Evolutionary conservation across 805 yeast species (phyloP), one percentile per base, ranked within the genome.

Genomic region (Candida boidinii): DNA sequence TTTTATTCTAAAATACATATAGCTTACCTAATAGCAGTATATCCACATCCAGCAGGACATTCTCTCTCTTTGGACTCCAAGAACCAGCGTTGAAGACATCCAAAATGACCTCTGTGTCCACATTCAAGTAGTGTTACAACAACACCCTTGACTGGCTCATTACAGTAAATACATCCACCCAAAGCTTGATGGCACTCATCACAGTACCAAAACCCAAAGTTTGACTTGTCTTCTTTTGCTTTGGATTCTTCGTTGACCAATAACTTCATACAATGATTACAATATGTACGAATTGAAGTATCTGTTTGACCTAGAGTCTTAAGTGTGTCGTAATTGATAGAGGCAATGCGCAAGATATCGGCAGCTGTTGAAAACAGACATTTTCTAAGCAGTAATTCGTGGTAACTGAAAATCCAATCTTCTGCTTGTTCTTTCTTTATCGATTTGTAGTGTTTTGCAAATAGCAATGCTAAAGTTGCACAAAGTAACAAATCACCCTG

Each of bases 61-160:
- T 74, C 84, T 3, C 57, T 48, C 63, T 79, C 76, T 12, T 61
- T 64, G 24, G 72, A 78, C 2, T 69, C 76, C 15, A 77, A 51
- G 46, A 83, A 77, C 96, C 96, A 90, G 23, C 70, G 66, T 38
- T 68, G 66, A 47, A 86, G 60, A 60, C 97, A 90, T 3, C 76
- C 78, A 48, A 75, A 75, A 57, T 90, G 97, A 1, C 90, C 87
- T 36, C 76, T 66, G 54, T 90, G 97, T 0, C 96, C 96, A 61
- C 97, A 90, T 17, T 62, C 69, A 31, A 81, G 52, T 39, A 64
- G 58, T 39, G 61, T 69, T 12, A 82, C 70, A 12, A 78, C 68
- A 35, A 82, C 62, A 1, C 94, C 94, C 42, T 71, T 73, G 46
- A 88, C 64, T 1, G 94, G 85, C 48, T 72, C 80, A 39, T 79